Conservation (phyloP, 352 stramenopile species). For the Blastocystis sp. region DNA sequence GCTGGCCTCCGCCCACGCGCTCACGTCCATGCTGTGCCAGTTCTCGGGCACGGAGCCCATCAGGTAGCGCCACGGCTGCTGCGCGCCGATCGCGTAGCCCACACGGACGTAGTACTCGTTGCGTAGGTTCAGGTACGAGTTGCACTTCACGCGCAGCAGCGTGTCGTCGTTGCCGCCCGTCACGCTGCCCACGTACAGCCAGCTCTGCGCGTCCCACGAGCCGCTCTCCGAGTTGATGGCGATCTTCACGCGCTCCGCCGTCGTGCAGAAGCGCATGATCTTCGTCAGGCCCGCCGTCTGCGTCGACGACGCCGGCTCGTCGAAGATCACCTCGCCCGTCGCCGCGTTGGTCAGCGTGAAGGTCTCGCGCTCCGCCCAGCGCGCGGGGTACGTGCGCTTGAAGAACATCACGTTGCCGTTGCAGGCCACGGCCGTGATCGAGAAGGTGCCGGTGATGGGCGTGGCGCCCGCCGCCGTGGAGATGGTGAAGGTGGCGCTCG, state of each 20-base stretch:
- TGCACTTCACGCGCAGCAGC: not conserved
- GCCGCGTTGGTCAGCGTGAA: not conserved
- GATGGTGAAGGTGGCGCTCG: not conserved
- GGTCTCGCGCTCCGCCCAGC: not conserved
- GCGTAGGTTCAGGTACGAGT: not conserved
- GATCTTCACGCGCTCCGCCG: not conserved
- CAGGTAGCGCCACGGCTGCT: slow-evolving; percentile 24
- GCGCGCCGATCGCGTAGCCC: not conserved
- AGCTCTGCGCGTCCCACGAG: not conserved
- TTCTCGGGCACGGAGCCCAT: slow-evolving; percentile 41
- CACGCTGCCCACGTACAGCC: not conserved
- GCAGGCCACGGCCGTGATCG: not conserved
- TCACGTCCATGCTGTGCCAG: not conserved
- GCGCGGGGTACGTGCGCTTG: not conserved
- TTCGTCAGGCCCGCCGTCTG: no score
- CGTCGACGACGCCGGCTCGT: not conserved
- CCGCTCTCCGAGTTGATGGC: not conserved
- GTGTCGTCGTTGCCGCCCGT: not conserved
- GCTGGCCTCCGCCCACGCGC: not conserved
- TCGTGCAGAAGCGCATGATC: not conserved
- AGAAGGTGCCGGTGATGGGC: slow-evolving; percentile 1
- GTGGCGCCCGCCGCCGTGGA: not conserved
- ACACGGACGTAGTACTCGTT: not conserved
- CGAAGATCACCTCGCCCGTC: not conserved
- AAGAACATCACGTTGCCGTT: not conserved